phyloP scores from a whole-genome alignment of 257 asterid genomes.

The Solanum gandarillasii region DNA sequence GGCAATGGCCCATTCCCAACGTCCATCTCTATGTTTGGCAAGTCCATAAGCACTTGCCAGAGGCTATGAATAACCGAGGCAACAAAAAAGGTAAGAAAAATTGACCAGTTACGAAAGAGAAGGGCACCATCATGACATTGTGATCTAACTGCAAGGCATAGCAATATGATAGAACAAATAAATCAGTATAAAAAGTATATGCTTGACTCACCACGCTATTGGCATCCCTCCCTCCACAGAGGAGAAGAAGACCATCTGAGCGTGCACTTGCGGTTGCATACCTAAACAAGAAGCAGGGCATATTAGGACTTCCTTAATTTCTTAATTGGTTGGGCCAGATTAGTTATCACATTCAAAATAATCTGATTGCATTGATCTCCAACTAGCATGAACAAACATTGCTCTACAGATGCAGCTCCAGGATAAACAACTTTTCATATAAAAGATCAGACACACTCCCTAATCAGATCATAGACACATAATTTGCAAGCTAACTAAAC shows the following conservation, averaged over 20 bases:
- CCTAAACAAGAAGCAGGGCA: constrained; percentile 26
- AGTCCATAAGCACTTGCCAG: constrained; percentile 97
- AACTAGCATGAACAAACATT: neutral
- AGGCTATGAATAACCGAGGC: constrained; percentile 46
- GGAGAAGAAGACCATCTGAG: constrained; percentile 98
- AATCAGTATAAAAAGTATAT: neutral
- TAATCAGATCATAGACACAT: neutral
- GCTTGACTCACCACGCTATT: constrained; percentile 77
- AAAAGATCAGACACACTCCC: neutral
- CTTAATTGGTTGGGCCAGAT: neutral
- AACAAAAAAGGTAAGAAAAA: neutral
- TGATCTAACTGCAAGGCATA: neutral
- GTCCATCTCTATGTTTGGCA: constrained; percentile 99
- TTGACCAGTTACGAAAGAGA: neutral
- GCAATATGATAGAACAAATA: neutral
- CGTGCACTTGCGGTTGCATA: constrained; percentile 99
- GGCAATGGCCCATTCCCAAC: constrained; percentile 99
- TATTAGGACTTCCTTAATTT: neutral
- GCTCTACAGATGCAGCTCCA: neutral
- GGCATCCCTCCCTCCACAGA: constrained; percentile 99
- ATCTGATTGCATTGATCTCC: neutral
- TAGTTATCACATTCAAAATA: neutral
- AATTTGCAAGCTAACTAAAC: neutral
- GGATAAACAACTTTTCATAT: neutral
- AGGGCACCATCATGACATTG: neutral